A percentile compares a stretch with the other conserved stretches of the same genome.
phyloP scores from a whole-genome alignment of 768 basidiomycete species.

The Mycena vitilis region DNA sequence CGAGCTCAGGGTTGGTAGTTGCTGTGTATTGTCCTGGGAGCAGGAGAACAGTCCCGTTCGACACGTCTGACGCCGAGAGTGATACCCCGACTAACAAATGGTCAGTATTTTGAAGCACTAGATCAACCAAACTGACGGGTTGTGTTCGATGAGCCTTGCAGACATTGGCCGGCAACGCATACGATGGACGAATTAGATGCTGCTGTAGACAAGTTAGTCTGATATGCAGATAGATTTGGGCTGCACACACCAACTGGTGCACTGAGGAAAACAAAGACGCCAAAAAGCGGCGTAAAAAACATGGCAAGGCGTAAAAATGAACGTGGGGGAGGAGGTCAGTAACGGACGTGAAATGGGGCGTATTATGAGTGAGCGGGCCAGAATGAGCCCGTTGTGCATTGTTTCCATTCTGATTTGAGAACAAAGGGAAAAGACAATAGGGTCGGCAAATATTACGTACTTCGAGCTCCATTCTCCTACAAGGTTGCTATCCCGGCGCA shows the following conservation, averaged over 20 bases:
- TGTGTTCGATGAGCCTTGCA: slow-evolving; percentile 81
- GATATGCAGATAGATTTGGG: not conserved
- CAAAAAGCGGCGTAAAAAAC: slow-evolving; percentile 51
- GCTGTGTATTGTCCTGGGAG: slow-evolving; percentile 84
- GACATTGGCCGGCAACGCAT: slow-evolving; percentile 91
- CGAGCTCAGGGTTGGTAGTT: slow-evolving; percentile 76
- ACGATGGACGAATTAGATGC: slow-evolving; percentile 61
- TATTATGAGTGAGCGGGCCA: slow-evolving; percentile 8
- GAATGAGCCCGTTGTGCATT: too few species aligned
- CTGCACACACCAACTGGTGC: slow-evolving; percentile 51
- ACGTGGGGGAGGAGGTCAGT: slow-evolving; percentile 21
- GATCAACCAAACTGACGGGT: slow-evolving; percentile 61
- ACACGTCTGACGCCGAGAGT: slow-evolving; percentile 64
- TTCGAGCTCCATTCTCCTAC: too few species aligned
- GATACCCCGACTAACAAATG: slow-evolving; percentile 73
- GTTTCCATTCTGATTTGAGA: too few species aligned
- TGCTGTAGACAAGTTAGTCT: not conserved
- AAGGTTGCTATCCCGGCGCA: too few species aligned
- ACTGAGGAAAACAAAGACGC: slow-evolving; percentile 45
- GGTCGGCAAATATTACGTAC: too few species aligned
- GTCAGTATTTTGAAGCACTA: slow-evolving; percentile 21
- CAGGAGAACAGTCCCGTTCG: slow-evolving; percentile 64
- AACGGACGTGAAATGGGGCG: slow-evolving; percentile 18
- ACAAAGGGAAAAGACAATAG: too few species aligned
- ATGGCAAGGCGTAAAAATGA: slow-evolving; percentile 39